Evolutionary conservation across 768 basidiomycete species (phyloP).

Genomic region (Xerocomellus amylosporus): DNA sequence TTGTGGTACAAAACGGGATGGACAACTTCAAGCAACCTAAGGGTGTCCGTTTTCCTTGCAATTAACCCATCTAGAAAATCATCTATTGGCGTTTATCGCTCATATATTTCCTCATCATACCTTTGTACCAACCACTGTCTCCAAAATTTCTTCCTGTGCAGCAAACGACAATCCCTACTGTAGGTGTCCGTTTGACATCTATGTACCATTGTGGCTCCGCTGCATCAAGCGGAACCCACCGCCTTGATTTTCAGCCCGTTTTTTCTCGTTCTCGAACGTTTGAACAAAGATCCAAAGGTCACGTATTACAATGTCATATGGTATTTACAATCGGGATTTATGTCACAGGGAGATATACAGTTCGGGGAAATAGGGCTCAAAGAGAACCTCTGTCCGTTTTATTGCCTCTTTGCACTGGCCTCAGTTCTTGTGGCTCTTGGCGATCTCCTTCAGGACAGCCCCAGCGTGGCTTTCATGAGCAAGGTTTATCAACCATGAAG

Average conservation of each 20-base stretch:
- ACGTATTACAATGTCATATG: neutral
- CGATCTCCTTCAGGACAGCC: conserved; percentile 23
- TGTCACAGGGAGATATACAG: too few relatives aligned
- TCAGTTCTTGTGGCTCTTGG: neutral
- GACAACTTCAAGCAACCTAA: conserved; percentile 11
- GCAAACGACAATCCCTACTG: neutral
- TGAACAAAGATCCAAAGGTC: neutral
- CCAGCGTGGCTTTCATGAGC: conserved; percentile 25
- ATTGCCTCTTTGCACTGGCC: neutral
- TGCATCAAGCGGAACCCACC: neutral
- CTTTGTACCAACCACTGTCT: neutral
- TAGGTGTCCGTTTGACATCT: neutral
- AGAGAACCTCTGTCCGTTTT: neutral
- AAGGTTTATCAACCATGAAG: conserved; percentile 24
- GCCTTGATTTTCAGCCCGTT: neutral
- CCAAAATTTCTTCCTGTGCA: neutral
- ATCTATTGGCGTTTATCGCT: neutral
- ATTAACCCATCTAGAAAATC: neutral
- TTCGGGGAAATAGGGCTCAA: conserved; percentile 1
- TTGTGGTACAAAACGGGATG: conserved; percentile 45
- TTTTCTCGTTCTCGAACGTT: neutral
- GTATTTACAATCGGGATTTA: neutral
- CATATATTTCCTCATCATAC: neutral
- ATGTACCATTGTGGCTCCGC: neutral
- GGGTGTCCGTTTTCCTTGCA: neutral